Evolutionary conservation across 2,329 filamentous ascomycete genomes (phyloP), one percentile per base, ranked within the genome.

Genomic region (Blumeriella jaapii): DNA sequence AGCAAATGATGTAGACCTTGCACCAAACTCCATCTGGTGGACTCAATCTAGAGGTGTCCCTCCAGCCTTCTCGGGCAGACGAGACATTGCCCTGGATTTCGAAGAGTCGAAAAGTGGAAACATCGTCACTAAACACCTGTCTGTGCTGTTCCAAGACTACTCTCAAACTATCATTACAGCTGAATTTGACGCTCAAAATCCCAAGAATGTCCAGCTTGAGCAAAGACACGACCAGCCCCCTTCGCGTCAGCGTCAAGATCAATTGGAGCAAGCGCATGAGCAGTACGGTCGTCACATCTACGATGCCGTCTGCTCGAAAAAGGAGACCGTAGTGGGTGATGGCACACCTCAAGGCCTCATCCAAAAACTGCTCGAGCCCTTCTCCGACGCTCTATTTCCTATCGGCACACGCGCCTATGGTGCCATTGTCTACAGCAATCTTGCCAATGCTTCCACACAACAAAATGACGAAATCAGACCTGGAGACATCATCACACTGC

Each of bases 81-180:
- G 76, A 49, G 91, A 98, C 55, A 68, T 96, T 11, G 71, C 85
- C 34, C 81, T 75, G 33, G 86, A 96, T 58, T 70, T 78, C 14
- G 83, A 93, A 45, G 84, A 95, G 54, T 75, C 78, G 78, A 10
- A 78, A 79, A 17, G 77, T 82, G 16, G 79, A 78, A 55, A 75
- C 75, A 70, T 69, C 1, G 64, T 93, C 13, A 82, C 79, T 5
- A 87, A 87, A 46, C 77, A 87, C 40, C 69, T 95, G 26, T 91
- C 81, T 49, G 66, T 96, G n/a, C 63, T 98, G 6, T 98, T 84
- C 63, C 78, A 86, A 52, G 91, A 98, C 61, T 98, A 98, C 59
- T 95, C 87, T 12, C 91, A 96, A 56, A 96, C 89, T 0, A 69
- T 93, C 45, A 72, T 98, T 51, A 85, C 79, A 0, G 82, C 78